These are phyloP conservation scores for Stephanodiscus triporus DNA, from an alignment of 108 stramenopile species.

Conservation along the genomic window DNA sequence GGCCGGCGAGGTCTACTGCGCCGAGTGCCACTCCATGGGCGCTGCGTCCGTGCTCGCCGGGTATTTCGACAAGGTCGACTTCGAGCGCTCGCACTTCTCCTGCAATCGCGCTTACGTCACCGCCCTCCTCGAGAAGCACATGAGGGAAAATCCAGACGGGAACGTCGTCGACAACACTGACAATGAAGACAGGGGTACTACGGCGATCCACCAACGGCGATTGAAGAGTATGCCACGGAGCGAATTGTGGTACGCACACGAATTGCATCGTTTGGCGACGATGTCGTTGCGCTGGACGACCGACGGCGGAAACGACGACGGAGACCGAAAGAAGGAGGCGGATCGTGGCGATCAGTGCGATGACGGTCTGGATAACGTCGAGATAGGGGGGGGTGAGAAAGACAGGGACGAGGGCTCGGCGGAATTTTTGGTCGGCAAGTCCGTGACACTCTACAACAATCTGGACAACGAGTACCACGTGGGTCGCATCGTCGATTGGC, in stretches of 20 bases:
- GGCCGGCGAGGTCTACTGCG: conserved; percentile 61
- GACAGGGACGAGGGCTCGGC: conserved; percentile 13
- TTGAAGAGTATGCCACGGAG: conserved; percentile 43
- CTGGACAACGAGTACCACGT: conserved; percentile 69
- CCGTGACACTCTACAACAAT: conserved; percentile 67
- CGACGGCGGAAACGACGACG: neutral
- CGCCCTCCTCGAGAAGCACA: conserved; percentile 45
- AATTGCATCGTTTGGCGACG: conserved; percentile 34
- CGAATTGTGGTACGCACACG: conserved; percentile 44
- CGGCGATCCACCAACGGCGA: neutral
- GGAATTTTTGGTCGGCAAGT: conserved; percentile 69
- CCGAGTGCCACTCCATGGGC: conserved; percentile 55
- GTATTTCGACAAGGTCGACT: conserved; percentile 58
- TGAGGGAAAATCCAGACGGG: conserved; percentile 44
- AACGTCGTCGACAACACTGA: conserved; percentile 9
- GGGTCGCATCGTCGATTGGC: conserved; percentile 71
- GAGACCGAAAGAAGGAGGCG: neutral
- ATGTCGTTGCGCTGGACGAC: neutral
- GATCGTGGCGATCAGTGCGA: neutral
- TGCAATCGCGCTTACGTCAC: conserved; percentile 48
- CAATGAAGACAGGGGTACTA: conserved; percentile 1
- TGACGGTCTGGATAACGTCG: neutral
- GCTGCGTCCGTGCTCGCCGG: conserved; percentile 48
- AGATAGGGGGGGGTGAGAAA: neutral
- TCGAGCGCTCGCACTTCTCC: conserved; percentile 28